Percentiles rank a stretch among this genome's conserved stretches.
phyloP scores from a whole-genome alignment of 2,329 filamentous ascomycete species.

The Blumeria hordei region DNA sequence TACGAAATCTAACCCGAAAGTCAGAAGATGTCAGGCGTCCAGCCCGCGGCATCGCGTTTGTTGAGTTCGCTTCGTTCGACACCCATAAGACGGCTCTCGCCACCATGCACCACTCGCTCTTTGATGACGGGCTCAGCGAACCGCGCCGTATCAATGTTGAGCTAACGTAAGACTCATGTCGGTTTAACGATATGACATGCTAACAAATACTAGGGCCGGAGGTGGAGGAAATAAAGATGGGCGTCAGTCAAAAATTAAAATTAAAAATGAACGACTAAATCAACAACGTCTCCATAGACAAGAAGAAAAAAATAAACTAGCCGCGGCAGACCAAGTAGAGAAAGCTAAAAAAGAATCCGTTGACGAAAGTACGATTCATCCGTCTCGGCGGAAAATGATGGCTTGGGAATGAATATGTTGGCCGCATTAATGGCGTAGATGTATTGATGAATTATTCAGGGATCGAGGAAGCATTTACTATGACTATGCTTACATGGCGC shows the following conservation, averaged over 20 bases:
- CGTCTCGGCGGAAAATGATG: background rate
- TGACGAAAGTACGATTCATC: background rate
- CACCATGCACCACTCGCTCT: slow-evolving; percentile 68
- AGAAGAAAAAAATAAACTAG: slow-evolving; percentile 11
- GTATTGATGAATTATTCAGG: too few relatives aligned
- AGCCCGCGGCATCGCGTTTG: slow-evolving; percentile 54
- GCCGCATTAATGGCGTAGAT: too few relatives aligned
- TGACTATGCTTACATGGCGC: too few relatives aligned
- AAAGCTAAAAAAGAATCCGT: background rate
- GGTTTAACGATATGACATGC: background rate
- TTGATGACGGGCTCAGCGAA: slow-evolving; percentile 29
- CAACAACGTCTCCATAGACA: slow-evolving; percentile 20
- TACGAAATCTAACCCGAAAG: slow-evolving; percentile 52
- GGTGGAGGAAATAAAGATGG: slow-evolving; percentile 57
- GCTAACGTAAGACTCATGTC: slow-evolving; percentile 38
- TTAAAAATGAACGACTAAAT: slow-evolving; percentile 69
- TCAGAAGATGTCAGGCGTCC: slow-evolving; percentile 28
- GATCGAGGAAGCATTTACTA: too few relatives aligned
- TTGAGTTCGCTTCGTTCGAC: slow-evolving; percentile 72
- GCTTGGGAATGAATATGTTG: background rate
- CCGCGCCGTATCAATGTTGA: slow-evolving; percentile 76
- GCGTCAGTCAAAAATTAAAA: slow-evolving; percentile 52
- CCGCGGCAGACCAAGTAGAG: background rate
- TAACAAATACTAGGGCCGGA: slow-evolving; percentile 33
- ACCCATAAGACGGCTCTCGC: slow-evolving; percentile 84